Evolutionary conservation across 306 rosid species (phyloP).

Genomic region (Clitoria ternatea): DNA sequence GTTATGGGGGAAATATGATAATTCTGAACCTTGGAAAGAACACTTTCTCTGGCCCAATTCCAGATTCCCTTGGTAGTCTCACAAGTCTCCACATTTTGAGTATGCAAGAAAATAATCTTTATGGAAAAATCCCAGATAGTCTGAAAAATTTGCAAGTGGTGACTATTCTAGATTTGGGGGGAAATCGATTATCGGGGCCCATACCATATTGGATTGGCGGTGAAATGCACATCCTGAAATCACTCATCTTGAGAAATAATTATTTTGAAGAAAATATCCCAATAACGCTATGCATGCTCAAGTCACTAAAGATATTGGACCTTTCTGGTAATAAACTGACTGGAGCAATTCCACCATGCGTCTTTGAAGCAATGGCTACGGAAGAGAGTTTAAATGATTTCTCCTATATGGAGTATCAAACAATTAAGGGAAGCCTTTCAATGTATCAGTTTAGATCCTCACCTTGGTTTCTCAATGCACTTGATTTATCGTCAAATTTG

Average conservation of each 20-base stretch:
- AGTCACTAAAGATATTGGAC: not conserved
- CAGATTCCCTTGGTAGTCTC: constrained; percentile 22
- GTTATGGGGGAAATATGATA: not conserved
- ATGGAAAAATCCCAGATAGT: not conserved
- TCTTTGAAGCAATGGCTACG: constrained; percentile 2
- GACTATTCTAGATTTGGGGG: not conserved
- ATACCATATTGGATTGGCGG: constrained; percentile 35
- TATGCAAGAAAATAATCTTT: not conserved
- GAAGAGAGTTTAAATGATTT: not conserved
- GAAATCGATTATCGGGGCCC: not conserved
- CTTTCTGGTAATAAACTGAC: constrained; percentile 3
- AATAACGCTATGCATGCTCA: not conserved
- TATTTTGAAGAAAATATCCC: constrained; percentile 13
- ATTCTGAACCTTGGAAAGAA: not conserved
- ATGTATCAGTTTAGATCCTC: no score
- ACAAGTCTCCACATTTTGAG: not conserved
- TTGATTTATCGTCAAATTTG: constrained; percentile 31
- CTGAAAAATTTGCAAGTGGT: not conserved
- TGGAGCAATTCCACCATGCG: constrained; percentile 26
- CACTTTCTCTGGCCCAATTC: constrained; percentile 18
- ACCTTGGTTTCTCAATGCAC: no score
- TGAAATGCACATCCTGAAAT: not conserved
- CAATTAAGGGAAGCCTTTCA: no score
- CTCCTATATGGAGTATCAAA: no score
- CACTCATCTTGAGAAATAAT: not conserved